phyloP scores from a whole-genome alignment of 2,329 filamentous ascomycete genomes.

The Pseudopyrenochaeta lycopersici region DNA sequence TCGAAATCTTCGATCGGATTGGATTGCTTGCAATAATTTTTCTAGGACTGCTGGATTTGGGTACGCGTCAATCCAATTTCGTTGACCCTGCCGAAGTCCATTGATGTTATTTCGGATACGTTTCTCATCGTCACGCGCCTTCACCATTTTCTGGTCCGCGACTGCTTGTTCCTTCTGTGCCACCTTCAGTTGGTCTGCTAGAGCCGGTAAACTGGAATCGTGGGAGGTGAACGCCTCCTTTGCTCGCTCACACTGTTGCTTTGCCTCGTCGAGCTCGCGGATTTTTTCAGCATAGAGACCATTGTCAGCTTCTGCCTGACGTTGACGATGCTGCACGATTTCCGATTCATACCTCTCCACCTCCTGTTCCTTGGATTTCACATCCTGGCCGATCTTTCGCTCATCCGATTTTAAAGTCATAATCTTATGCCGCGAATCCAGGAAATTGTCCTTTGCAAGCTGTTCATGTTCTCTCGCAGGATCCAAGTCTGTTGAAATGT shows the following conservation, averaged over 20 bases:
- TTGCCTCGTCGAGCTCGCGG: constrained; percentile 67
- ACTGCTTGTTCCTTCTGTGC: constrained; percentile 34
- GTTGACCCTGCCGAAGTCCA: constrained; percentile 63
- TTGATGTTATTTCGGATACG: constrained; percentile 62
- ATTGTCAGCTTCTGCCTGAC: constrained; percentile 71
- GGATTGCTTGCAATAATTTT: constrained; percentile 72
- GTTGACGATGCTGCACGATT: constrained; percentile 65
- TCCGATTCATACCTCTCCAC: constrained; percentile 55
- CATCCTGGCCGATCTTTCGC: constrained; percentile 67
- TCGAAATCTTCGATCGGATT: constrained; percentile 73
- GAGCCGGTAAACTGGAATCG: constrained; percentile 37
- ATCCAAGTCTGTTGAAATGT: constrained; percentile 46
- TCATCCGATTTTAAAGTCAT: constrained; percentile 63
- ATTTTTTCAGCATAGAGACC: constrained; percentile 71
- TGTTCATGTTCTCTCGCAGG: constrained; percentile 61
- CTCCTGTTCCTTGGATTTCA: constrained; percentile 62
- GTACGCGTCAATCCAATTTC: constrained; percentile 71
- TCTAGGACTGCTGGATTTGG: constrained; percentile 64
- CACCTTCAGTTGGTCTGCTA: constrained; percentile 48
- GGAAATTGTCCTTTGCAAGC: constrained; percentile 62
- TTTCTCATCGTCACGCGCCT: constrained; percentile 59
- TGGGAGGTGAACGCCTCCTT: constrained; percentile 54
- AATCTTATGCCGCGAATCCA: background rate
- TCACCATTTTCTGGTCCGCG: constrained; percentile 36
- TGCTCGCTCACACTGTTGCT: constrained; percentile 59